Evolutionary conservation across 805 yeast species (phyloP), one percentile per base, ranked within the genome.

Genomic region (Sporopachydermia lactativora): DNA sequence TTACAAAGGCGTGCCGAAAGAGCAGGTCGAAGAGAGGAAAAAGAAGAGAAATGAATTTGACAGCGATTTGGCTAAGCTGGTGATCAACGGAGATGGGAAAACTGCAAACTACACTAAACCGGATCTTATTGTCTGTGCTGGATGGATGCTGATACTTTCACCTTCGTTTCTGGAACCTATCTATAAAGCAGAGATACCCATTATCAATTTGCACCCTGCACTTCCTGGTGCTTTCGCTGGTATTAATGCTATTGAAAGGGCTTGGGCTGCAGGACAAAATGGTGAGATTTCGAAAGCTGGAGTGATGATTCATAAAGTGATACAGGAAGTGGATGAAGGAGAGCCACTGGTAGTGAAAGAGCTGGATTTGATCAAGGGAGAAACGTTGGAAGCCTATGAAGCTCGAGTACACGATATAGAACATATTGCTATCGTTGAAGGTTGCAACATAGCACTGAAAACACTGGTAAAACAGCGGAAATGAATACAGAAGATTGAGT

Each of bases 161-260:
- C 77, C 84, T 3, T 66, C 73, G 15, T 86, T 85, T 49, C 65
- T 92, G 45, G 61, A 64, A 34, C 86, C 88, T 3, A 59, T 88
- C 24, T 73, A 66, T 39, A 57, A 68, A 2, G 73, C 68, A 3
- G 64, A 69, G 1, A 70, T 86, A 18, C 83, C 88, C 31, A 88
- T 92, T 47, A 86, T 92, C 52, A 92, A 92, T 54, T 65, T 92
- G 45, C 98, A 92, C 57, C 98, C 98, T 3, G 97, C 98, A 1
- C 72, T 92, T 44, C 98, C 98, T 1, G 95, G 95, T 18, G 86
- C 86, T 3, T 92, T 89, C 65, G 97, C 89, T 43, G 98, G 98
- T 3, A 89, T 94, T 6, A 86, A 84, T 61, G 97, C 98, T 6
- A 92, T 92, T 44, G 96, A 92, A 52, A 68, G 97, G 53, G 95